These are phyloP conservation scores for Globisporangium cystogenes DNA, from an alignment of 352 stramenopile species.

Conservation along the genomic window DNA sequence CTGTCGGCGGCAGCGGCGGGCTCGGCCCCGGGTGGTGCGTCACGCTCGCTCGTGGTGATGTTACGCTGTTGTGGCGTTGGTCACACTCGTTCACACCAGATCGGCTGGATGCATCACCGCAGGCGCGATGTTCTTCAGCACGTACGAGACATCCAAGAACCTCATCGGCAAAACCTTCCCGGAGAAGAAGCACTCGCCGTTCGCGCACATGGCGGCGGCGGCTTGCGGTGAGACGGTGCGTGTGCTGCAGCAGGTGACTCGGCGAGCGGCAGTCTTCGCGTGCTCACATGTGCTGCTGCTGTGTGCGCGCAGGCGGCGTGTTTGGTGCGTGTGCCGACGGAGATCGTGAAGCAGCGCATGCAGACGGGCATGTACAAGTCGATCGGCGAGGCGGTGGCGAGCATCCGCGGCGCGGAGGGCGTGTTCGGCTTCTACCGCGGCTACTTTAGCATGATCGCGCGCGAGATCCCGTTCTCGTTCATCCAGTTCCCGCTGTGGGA, in stretches of 20 bases:
- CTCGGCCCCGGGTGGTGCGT: constrained; percentile 86
- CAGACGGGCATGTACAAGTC: constrained; percentile 92
- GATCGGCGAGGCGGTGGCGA: constrained; percentile 54
- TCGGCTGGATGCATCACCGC: constrained; percentile 2
- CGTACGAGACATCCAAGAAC: constrained; percentile 89
- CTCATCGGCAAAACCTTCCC: constrained; percentile 44
- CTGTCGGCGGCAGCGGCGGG: constrained; percentile 88
- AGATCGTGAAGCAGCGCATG: constrained; percentile 99
- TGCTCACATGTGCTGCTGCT: too few species aligned
- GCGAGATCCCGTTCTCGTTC: constrained; percentile 99
- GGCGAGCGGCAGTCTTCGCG: neutral
- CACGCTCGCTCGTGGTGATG: neutral
- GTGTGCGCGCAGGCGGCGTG: constrained; percentile 78
- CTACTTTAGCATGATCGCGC: constrained; percentile 97
- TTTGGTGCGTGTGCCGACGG: constrained; percentile 97
- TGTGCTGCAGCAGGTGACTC: neutral
- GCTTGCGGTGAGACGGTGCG: constrained; percentile 91
- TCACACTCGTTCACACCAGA: neutral
- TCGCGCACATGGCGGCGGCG: constrained; percentile 95
- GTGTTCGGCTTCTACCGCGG: constrained; percentile 93
- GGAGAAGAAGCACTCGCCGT: constrained; percentile 72
- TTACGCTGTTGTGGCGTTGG: neutral
- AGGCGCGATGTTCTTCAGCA: constrained; percentile 88
- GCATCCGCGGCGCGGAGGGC: constrained; percentile 77
- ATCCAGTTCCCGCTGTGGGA: constrained; percentile 99